A percentile compares a stretch with the other conserved stretches of the same genome.
phyloP scores from a whole-genome alignment of 139 green algal species.

The Tetradesmus obliquus region DNA sequence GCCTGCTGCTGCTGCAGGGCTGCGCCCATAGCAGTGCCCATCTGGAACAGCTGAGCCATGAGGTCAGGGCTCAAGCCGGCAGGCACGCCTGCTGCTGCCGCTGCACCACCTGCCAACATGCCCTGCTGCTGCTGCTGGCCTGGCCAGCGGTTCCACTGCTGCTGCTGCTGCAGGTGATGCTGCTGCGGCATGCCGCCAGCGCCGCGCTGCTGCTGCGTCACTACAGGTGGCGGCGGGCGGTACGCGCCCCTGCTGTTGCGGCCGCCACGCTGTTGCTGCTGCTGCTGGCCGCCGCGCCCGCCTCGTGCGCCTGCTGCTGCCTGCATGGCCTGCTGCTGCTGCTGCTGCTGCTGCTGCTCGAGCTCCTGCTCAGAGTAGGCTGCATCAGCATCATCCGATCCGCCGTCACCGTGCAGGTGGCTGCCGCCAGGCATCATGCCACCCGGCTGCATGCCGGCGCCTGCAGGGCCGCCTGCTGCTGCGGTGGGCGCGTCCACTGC shows the following conservation, averaged over 20 bases:
- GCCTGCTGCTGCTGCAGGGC: slow-evolving; percentile 25
- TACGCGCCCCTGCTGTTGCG: background rate
- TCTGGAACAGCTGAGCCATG: slow-evolving; percentile 30
- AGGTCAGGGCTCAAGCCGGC: background rate
- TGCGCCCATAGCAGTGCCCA: slow-evolving; percentile 2
- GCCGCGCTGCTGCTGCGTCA: background rate
- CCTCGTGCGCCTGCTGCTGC: slow-evolving; percentile 1
- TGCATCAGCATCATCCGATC: background rate
- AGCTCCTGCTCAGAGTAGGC: slow-evolving; percentile 20
- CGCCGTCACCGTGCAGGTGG: background rate
- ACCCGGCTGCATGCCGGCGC: background rate
- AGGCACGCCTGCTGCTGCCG: background rate
- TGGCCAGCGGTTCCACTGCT: background rate
- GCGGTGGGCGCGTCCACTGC: background rate
- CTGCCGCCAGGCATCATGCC: background rate
- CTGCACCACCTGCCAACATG: background rate
- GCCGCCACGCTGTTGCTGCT: background rate
- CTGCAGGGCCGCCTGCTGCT: background rate
- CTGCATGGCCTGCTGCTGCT: background rate
- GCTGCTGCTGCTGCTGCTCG: slow-evolving; percentile 11
- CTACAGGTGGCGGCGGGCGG: slow-evolving; percentile 13
- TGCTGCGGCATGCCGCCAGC: slow-evolving; percentile 11
- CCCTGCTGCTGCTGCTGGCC: slow-evolving; percentile 29
- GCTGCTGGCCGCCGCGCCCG: background rate
- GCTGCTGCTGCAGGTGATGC: background rate